Base-by-base conservation (phyloP, 805 yeast genomes). In the Zygoascus bituminiphila region DNA sequence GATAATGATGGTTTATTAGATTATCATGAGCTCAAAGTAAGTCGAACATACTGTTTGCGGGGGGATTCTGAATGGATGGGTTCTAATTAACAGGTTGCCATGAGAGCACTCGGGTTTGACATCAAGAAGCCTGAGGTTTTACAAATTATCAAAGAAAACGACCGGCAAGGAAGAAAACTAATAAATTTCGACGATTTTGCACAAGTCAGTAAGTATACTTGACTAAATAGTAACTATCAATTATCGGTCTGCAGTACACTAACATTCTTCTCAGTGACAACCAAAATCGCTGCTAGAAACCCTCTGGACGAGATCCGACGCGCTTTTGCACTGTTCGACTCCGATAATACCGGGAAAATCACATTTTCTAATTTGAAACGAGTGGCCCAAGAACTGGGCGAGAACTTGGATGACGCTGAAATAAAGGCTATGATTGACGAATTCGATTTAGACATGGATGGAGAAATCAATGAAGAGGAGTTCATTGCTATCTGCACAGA, bases 341-440 rank as follows among this genome's bases (percentile, higher is more conserved):
- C 84, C 51, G 96, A 88, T 57, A 74, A 74, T 45, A 88, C 94
- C 0, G 97, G 97, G 0, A 84, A 82, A 62, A 88, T 89, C 54
- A 78, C 84, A 48, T 70, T 91, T 44, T 76, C 89, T 55, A 85
- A 88, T 61, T 73, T 93, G 51, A 78, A 94, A 64, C 76, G 93
- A 52, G 95, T 91, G 1, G 93, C 97, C 9, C 84, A 85, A 57
- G 97, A 91, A 56, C 69, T 93, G 50, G 97, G 96, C 2, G 98
- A 93, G 64, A 85, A 83, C 57, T 69, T 93, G 50, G 81, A 87
- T 5, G 99, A 93, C 57, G 96, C 88, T 51, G 98, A 93, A 61
- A 71, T 93, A 45, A 76, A 85, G 56, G 97, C 97, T 4, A 93
- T 93, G 98, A 93, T 93, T 55, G 96, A 89, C 53, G 98, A 91